Conservation (phyloP, 106 monocot species). For the Vanilla planifolia region DNA sequence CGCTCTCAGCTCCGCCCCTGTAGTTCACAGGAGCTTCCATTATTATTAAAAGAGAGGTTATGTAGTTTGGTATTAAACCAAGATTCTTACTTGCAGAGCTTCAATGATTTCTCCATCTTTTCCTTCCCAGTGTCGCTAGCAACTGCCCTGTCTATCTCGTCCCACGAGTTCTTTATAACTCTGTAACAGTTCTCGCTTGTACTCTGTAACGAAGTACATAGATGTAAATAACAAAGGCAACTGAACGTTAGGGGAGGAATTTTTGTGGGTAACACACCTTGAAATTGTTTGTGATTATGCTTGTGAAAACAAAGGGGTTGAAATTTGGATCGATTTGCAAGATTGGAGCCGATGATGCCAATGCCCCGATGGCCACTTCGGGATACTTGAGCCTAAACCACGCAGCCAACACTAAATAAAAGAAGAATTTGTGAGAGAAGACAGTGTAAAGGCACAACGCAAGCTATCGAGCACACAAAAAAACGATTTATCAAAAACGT, state of each 20-base stretch:
- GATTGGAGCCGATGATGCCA: conserved; percentile 92
- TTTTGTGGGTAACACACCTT: conserved; percentile 26
- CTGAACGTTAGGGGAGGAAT: too few relatives aligned
- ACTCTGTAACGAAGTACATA: conserved; percentile 8
- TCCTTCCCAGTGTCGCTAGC: not conserved
- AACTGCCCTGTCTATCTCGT: conserved; percentile 12
- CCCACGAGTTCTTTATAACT: conserved; percentile 41
- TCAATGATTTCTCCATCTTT: conserved; percentile 22
- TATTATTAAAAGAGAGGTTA: too few relatives aligned
- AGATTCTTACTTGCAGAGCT: conserved; percentile 33
- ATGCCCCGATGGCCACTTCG: conserved; percentile 75
- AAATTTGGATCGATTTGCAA: conserved; percentile 58
- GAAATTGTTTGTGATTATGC: conserved; percentile 30
- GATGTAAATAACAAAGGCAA: not conserved
- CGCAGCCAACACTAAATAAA: conserved; percentile 72
- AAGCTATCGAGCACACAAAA: too few relatives aligned
- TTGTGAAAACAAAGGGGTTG: conserved; percentile 22
- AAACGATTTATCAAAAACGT: too few relatives aligned
- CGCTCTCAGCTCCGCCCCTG: not conserved
- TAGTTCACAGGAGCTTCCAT: not conserved
- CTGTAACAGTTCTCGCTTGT: conserved; percentile 43
- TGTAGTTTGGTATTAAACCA: not conserved
- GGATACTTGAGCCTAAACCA: conserved; percentile 99
- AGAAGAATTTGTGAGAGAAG: not conserved
- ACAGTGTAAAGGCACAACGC: not conserved